Percentiles rank a stretch among this genome's conserved stretches.
phyloP scores from a whole-genome alignment of 371 early-diverging fungal species.

The Circinella minor region DNA sequence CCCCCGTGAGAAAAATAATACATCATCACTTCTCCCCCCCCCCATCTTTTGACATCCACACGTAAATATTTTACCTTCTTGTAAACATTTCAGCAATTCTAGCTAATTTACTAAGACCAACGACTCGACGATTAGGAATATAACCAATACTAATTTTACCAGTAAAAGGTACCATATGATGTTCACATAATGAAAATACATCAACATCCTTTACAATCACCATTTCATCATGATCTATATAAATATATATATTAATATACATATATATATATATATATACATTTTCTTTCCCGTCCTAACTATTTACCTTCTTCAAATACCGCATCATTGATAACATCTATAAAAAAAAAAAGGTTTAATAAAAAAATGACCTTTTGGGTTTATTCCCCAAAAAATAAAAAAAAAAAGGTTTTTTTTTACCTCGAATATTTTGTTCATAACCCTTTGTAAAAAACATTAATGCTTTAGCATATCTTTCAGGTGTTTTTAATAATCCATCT shows the following conservation, averaged over 20 bases:
- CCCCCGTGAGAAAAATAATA: constrained; percentile 1
- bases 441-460: constrained; percentile 97
- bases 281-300: not conserved
- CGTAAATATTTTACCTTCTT: constrained; percentile 48
- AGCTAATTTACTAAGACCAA: constrained; percentile 97
- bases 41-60: not conserved
- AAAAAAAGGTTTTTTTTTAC: constrained; percentile 44
- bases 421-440: constrained; percentile 86
- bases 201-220: constrained; percentile 96
- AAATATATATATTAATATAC: not conserved
- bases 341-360: not conserved
- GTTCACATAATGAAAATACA: constrained; percentile 96
- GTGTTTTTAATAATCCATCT: constrained; percentile 95
- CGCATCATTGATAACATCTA: constrained; percentile 89
- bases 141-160: constrained; percentile 97
- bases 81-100: constrained; percentile 98
- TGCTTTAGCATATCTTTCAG: constrained; percentile 96
- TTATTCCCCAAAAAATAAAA: not conserved
- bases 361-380: not conserved
- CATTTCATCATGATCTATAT: constrained; percentile 96
- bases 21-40: not conserved
- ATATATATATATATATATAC: not conserved
- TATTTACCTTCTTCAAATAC: constrained; percentile 91
- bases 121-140: constrained; percentile 93
- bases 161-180: constrained; percentile 97